Conservation (phyloP, 2,329 filamentous ascomycete genomes). For the Xylaria arbuscula region DNA sequence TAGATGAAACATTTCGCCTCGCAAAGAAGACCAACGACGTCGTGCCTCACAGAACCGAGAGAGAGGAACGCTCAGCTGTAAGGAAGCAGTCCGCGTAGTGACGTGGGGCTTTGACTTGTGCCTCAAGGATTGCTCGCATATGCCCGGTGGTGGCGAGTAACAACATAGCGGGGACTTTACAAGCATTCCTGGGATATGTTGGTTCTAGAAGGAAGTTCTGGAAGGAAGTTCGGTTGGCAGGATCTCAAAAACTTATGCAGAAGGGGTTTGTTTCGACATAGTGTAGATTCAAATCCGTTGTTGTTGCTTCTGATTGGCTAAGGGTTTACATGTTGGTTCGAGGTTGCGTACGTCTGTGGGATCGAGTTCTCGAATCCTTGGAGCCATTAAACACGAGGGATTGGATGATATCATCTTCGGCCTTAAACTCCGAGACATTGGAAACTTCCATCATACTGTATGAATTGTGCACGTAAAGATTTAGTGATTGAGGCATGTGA, state of each 20-base stretch:
- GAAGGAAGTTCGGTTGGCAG: constrained; percentile 9
- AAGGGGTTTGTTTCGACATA: constrained; percentile 3
- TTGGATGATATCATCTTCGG: background rate
- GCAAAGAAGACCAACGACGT: background rate
- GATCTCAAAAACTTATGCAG: background rate
- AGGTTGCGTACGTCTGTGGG: constrained; percentile 17
- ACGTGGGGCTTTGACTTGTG: background rate
- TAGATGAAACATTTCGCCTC: constrained; percentile 3
- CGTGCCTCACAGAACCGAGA: background rate
- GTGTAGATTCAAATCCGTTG: background rate
- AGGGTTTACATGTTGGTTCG: constrained; percentile 6
- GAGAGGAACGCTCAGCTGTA: constrained; percentile 7
- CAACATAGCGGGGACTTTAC: constrained; percentile 12
- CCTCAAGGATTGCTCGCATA: constrained; percentile 10
- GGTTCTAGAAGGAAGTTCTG: constrained; percentile 2
- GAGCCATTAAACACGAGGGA: background rate
- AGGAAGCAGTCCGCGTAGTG: background rate
- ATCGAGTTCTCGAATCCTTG: constrained; percentile 16
- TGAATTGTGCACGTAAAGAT: background rate
- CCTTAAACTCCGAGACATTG: background rate
- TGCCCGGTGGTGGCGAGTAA: constrained; percentile 10
- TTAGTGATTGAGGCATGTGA: no score
- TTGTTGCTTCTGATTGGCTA: constrained; percentile 12
- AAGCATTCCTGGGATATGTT: background rate
- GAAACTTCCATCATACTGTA: background rate